Evolutionary conservation across 2,329 filamentous ascomycete species (phyloP).

Genomic region (Penicillium sp.): DNA sequence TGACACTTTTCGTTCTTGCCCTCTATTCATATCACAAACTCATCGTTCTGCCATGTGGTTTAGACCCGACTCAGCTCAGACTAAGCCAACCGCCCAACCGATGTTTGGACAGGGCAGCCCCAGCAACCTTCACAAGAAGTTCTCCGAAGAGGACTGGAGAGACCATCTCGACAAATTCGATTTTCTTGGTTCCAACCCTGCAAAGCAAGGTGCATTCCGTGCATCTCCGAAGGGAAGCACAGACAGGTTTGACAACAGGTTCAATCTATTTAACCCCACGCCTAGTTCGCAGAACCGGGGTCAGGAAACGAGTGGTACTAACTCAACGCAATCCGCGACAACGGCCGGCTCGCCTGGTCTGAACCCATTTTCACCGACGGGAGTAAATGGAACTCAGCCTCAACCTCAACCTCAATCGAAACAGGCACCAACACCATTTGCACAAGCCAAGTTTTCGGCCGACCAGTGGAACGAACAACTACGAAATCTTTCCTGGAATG

Average conservation of each 20-base stretch:
- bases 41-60: neutral
- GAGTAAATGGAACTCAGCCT: constrained; percentile 16
- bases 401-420: constrained; percentile 15
- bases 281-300: constrained; percentile 20
- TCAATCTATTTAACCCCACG: neutral
- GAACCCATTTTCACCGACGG: constrained; percentile 22
- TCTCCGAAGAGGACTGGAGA: constrained; percentile 48
- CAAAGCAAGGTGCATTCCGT: constrained; percentile 26
- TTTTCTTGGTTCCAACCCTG: constrained; percentile 39
- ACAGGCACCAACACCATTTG: constrained; percentile 37
- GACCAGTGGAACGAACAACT: constrained; percentile 46
- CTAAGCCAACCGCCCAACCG: constrained; percentile 13
- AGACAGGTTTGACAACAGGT: neutral
- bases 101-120: constrained; percentile 40
- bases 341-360: constrained; percentile 23
- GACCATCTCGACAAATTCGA: constrained; percentile 40
- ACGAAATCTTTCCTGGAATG: constrained; percentile 37
- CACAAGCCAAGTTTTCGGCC: constrained; percentile 41
- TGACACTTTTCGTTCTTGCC: neutral
- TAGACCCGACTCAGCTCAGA: constrained; percentile 11
- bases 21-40: neutral
- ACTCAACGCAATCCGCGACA: constrained; percentile 22
- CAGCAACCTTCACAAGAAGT: constrained; percentile 41
- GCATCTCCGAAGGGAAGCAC: constrained; percentile 16
- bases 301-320: constrained; percentile 27